A percentile compares a stretch with the other conserved stretches of the same genome.
These are phyloP conservation scores for Verticillium isaacii DNA, from an alignment of 2,329 filamentous ascomycete species.

Conservation along the genomic window DNA sequence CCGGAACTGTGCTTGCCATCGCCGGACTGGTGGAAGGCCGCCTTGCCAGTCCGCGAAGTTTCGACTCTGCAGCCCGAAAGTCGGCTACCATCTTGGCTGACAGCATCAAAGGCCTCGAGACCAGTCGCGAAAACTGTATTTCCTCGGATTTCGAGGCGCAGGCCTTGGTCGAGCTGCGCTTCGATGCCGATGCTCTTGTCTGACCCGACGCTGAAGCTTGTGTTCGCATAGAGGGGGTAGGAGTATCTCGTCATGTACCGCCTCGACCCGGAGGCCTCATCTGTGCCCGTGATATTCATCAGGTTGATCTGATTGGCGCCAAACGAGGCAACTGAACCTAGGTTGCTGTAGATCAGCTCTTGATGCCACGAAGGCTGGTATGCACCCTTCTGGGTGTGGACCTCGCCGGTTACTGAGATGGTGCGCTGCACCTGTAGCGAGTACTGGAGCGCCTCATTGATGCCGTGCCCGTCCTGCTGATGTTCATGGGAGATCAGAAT, in stretches of 20 bases:
- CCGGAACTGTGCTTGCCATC: slow-evolving; percentile 43
- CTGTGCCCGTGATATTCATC: slow-evolving; percentile 23
- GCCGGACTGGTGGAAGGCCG: slow-evolving; percentile 44
- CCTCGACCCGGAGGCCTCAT: slow-evolving; percentile 14
- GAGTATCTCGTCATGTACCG: slow-evolving; percentile 38
- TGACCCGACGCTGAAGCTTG: slow-evolving; percentile 36
- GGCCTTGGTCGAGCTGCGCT: slow-evolving; percentile 35
- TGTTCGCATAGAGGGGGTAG: slow-evolving; percentile 59
- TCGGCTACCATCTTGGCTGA: slow-evolving; percentile 13
- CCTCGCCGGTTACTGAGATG: slow-evolving; percentile 46
- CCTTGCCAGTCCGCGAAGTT: slow-evolving; percentile 55
- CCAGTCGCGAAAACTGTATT: slow-evolving; percentile 50
- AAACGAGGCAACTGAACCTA: slow-evolving; percentile 29
- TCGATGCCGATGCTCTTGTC: slow-evolving; percentile 41
- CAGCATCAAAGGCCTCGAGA: slow-evolving; percentile 48
- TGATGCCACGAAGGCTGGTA: slow-evolving; percentile 50
- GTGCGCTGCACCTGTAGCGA: slow-evolving; percentile 49
- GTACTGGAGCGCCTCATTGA: slow-evolving; percentile 57
- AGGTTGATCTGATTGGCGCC: slow-evolving; percentile 21
- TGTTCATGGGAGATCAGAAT: slow-evolving; percentile 46
- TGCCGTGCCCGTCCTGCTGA: slow-evolving; percentile 41
- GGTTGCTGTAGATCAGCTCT: slow-evolving; percentile 48
- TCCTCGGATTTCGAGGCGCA: slow-evolving; percentile 31
- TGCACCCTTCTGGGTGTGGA: slow-evolving; percentile 43
- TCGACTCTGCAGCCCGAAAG: slow-evolving; percentile 25